These are phyloP conservation scores for Teratosphaeria destructans DNA, from an alignment of 2,329 filamentous ascomycete species.

Conservation along the genomic window DNA sequence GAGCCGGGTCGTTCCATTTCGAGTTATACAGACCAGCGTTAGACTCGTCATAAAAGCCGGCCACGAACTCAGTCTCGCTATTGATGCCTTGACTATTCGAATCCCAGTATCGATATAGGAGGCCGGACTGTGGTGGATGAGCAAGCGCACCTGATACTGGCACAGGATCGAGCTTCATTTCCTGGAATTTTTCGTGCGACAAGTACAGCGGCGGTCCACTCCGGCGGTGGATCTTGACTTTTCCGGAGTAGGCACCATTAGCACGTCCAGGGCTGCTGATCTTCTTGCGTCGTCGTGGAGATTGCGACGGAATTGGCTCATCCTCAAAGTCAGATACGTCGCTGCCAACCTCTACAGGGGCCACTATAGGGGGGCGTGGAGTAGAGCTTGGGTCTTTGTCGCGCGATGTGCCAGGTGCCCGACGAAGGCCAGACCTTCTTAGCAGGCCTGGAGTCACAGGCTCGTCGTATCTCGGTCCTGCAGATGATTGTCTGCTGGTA, in stretches of 20 bases:
- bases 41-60: conserved; percentile 4
- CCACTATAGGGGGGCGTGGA: too few relatives aligned
- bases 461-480: too few relatives aligned
- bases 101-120: conserved; percentile 4
- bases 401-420: background rate
- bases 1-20: background rate
- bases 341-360: background rate
- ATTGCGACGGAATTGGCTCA: background rate
- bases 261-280: background rate
- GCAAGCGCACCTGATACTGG: conserved; percentile 1
- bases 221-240: background rate
- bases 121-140: background rate
- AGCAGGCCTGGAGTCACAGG: too few relatives aligned
- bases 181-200: background rate
- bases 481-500: background rate
- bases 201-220: background rate
- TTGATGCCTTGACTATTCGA: conserved; percentile 1
- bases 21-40: background rate
- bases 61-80: conserved; percentile 1
- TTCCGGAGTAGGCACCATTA: background rate
- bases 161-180: background rate
- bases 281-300: background rate
- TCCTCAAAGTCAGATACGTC: background rate
- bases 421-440: background rate
- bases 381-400: too few relatives aligned